A percentile compares a stretch with the other conserved stretches of the same genome.
These are phyloP conservation scores for Catharanthus roseus DNA, from an alignment of 257 asterid species.

Conservation along the genomic window DNA sequence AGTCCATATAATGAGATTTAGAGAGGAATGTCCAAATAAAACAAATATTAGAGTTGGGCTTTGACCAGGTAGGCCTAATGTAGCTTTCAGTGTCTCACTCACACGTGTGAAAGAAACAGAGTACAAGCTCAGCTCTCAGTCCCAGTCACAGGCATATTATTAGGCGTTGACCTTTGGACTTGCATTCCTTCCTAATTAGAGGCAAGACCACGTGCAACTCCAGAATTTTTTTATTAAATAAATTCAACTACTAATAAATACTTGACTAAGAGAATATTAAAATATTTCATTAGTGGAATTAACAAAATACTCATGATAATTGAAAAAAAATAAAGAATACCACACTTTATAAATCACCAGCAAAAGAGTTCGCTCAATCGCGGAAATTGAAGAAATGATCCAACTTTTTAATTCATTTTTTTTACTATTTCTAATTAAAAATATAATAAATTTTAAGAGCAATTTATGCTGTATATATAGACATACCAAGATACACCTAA, in stretches of 20 bases:
- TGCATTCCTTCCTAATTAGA: background rate
- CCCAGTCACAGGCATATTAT: background rate
- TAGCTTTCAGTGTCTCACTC: slow-evolving; percentile 13
- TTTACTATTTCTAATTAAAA: too few relatives aligned
- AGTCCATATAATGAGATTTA: slow-evolving; percentile 6
- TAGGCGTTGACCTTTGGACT: slow-evolving; percentile 16
- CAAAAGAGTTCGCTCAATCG: too few relatives aligned
- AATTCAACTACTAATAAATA: background rate
- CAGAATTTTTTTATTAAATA: background rate
- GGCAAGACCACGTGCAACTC: slow-evolving; percentile 16
- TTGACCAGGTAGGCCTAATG: background rate
- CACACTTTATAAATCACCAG: too few relatives aligned
- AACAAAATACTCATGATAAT: too few relatives aligned
- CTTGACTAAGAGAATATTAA: background rate
- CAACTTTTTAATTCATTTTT: too few relatives aligned
- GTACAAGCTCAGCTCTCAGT: slow-evolving; percentile 11
- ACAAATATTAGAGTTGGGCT: slow-evolving; percentile 9
- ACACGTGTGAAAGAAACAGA: slow-evolving; percentile 12
- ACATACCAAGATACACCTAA: too few relatives aligned
- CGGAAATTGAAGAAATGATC: too few relatives aligned
- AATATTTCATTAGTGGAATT: too few relatives aligned
- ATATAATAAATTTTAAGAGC: too few relatives aligned
- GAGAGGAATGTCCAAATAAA: slow-evolving; percentile 11
- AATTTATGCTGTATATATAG: too few relatives aligned
- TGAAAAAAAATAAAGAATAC: too few relatives aligned